phyloP scores from a whole-genome alignment of 2,329 filamentous ascomycete genomes.

The Metarhizium robertsii region DNA sequence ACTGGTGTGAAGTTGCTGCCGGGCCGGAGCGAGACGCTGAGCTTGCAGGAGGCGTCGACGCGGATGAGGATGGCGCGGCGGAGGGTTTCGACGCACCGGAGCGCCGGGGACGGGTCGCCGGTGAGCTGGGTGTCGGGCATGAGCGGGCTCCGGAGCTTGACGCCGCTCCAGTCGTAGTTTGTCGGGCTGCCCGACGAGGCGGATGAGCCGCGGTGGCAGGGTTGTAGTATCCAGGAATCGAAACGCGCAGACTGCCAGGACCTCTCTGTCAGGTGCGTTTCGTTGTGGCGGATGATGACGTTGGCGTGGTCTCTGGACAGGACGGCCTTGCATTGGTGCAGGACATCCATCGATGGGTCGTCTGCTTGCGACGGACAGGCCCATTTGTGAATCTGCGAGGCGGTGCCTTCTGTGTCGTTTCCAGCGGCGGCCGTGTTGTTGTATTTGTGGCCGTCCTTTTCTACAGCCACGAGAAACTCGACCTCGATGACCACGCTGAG shows the following conservation, averaged over 20 bases:
- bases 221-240: background rate
- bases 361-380: background rate
- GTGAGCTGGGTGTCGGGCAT: background rate
- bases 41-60: background rate
- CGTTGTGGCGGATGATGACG: conserved; percentile 1
- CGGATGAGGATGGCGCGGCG: background rate
- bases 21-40: background rate
- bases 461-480: background rate
- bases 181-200: background rate
- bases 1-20: background rate
- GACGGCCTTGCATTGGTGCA: background rate
- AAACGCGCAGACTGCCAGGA: conserved; percentile 3
- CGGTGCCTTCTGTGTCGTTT: background rate
- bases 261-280: background rate
- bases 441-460: background rate
- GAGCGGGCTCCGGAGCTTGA: background rate
- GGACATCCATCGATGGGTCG: background rate
- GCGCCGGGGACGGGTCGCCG: background rate
- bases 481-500: background rate
- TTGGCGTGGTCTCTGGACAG: background rate
- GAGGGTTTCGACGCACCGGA: background rate
- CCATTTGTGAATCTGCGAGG: background rate
- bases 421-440: background rate
- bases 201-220: background rate
- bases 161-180: background rate